phyloP scores from a whole-genome alignment of 768 basidiomycete genomes.

The Mycena sanguinolenta region DNA sequence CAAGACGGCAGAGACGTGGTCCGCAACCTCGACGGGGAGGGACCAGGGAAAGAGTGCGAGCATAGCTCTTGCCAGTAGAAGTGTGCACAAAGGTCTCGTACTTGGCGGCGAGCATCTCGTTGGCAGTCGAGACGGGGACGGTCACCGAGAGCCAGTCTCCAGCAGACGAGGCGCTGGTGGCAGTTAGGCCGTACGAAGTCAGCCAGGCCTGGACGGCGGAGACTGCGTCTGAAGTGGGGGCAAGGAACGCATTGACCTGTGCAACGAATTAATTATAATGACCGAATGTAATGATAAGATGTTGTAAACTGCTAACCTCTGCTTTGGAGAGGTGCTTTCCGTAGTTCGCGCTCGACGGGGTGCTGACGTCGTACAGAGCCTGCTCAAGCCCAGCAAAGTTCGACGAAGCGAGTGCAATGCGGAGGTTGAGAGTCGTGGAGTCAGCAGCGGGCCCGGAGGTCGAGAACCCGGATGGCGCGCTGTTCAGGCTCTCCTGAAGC shows the following conservation, averaged over 20 bases:
- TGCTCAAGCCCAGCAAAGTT: conserved; percentile 48
- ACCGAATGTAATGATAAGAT: neutral
- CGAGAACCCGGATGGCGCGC: conserved; percentile 52
- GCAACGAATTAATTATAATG: neutral
- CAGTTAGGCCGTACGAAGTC: conserved; percentile 46
- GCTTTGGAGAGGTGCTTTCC: conserved; percentile 54
- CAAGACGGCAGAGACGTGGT: conserved; percentile 48
- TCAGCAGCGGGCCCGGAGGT: conserved; percentile 44
- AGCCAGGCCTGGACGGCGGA: conserved; percentile 60
- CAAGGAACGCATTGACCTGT: conserved; percentile 22
- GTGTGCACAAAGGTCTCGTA: conserved; percentile 52
- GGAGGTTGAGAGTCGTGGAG: conserved; percentile 50
- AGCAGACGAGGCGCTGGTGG: conserved; percentile 51
- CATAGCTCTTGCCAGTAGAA: conserved; percentile 41
- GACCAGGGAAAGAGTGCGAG: conserved; percentile 56
- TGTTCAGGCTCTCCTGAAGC: conserved; percentile 12
- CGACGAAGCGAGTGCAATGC: conserved; percentile 49
- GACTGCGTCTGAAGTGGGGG: conserved; percentile 30
- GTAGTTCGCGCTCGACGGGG: conserved; percentile 43
- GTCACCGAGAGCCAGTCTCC: conserved; percentile 53
- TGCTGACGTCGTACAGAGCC: conserved; percentile 49
- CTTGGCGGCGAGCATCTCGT: conserved; percentile 49
- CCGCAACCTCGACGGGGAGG: conserved; percentile 47
- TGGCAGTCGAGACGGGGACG: conserved; percentile 50
- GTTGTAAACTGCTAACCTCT: conserved; percentile 50